Evolutionary conservation across 2,329 filamentous ascomycete species (phyloP).

Genomic region (Arthroderma sp.): DNA sequence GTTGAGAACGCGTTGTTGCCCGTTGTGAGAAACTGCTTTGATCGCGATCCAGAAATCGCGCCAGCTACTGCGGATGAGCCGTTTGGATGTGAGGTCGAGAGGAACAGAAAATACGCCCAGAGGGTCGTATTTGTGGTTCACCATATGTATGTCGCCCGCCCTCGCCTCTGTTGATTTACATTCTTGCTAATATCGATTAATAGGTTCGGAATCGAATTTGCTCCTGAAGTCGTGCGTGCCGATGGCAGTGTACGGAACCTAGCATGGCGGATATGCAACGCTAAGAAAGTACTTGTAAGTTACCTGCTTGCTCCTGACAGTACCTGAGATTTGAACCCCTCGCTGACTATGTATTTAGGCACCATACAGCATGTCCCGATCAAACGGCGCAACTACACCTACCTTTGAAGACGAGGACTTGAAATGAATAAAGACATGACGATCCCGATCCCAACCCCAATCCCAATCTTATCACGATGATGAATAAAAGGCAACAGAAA

Average conservation of each 20-base stretch:
- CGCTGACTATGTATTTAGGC: conserved; percentile 35
- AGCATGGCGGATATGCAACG: conserved; percentile 89
- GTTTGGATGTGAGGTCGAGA: conserved; percentile 74
- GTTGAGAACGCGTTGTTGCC: conserved; percentile 70
- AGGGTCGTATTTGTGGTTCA: conserved; percentile 87
- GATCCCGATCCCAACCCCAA: too few relatives aligned
- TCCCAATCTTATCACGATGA: too few relatives aligned
- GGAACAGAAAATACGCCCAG: conserved; percentile 77
- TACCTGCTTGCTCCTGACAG: background rate
- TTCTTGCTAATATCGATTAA: background rate
- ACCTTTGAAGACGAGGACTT: conserved; percentile 14
- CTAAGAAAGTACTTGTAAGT: conserved; percentile 83
- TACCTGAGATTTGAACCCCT: background rate
- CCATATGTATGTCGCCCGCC: conserved; percentile 57
- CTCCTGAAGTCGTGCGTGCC: conserved; percentile 78
- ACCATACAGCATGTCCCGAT: conserved; percentile 58
- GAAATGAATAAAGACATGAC: too few relatives aligned
- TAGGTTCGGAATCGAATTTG: conserved; percentile 83
- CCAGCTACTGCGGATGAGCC: conserved; percentile 64
- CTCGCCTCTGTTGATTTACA: background rate
- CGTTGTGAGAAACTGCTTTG: conserved; percentile 81
- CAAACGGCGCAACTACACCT: conserved; percentile 50
- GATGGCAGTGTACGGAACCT: conserved; percentile 84
- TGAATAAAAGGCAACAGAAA: too few relatives aligned
- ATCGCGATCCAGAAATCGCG: conserved; percentile 80